phyloP scores from a whole-genome alignment of 345 rosid species.

The Kandelia obovata region DNA sequence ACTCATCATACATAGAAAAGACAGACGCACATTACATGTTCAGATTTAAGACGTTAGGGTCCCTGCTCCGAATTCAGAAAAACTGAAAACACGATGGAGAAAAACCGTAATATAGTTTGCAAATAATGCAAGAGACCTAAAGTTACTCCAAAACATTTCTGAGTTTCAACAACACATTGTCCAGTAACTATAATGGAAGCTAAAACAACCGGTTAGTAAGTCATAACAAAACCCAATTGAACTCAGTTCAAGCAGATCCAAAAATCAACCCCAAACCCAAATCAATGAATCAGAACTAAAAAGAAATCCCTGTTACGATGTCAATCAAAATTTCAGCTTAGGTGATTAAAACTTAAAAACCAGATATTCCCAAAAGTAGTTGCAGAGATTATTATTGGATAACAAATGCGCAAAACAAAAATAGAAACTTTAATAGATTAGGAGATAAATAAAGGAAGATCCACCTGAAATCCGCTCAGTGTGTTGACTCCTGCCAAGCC shows the following conservation, averaged over 20 bases:
- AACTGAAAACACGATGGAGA: too few species aligned
- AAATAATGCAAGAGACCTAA: too few species aligned
- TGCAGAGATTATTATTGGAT: not conserved
- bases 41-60: not conserved
- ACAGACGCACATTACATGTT: not conserved
- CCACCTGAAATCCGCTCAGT: conserved; percentile 91
- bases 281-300: not conserved
- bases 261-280: not conserved
- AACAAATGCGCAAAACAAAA: too few species aligned
- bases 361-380: not conserved
- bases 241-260: not conserved
- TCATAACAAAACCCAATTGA: too few species aligned
- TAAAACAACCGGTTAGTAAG: too few species aligned
- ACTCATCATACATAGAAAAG: too few species aligned
- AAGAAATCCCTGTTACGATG: not conserved
- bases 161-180: too few species aligned
- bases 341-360: not conserved
- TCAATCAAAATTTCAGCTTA: not conserved
- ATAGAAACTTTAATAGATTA: not conserved
- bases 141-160: too few species aligned
- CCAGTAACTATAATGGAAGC: too few species aligned
- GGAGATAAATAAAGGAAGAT: conserved; percentile 8
- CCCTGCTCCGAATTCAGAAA: too few species aligned
- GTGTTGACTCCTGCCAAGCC: conserved; percentile 62
- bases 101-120: too few species aligned